Percentiles rank a stretch among this genome's conserved stretches.
phyloP scores from a whole-genome alignment of 2,329 filamentous ascomycete genomes.

The Aspergillus sp. region DNA sequence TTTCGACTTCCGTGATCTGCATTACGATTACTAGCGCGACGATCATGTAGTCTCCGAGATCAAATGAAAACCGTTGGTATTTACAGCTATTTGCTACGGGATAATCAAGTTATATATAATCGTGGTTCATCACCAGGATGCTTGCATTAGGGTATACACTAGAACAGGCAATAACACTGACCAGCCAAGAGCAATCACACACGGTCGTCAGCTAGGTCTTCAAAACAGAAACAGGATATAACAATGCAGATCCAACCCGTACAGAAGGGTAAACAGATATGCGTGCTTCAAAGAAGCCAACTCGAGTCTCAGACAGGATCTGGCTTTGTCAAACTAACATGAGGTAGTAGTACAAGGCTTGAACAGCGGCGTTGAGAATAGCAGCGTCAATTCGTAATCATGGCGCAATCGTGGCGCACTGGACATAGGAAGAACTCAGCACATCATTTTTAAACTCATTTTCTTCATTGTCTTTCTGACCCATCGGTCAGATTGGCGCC shows the following conservation, averaged over 20 bases:
- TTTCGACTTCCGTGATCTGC: not conserved
- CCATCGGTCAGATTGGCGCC: not conserved
- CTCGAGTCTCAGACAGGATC: constrained; percentile 6
- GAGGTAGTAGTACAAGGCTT: constrained; percentile 23
- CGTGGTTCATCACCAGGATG: constrained; percentile 12
- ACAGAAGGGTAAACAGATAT: constrained; percentile 8
- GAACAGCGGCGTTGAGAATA: constrained; percentile 16
- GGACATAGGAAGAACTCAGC: constrained; percentile 14
- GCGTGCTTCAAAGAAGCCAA: constrained; percentile 9
- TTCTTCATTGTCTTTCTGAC: not conserved
- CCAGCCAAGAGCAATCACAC: not conserved
- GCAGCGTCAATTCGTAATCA: constrained; percentile 24
- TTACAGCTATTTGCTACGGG: too few species aligned
- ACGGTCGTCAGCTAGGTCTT: constrained; percentile 1
- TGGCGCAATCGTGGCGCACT: constrained; percentile 23
- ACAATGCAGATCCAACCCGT: constrained; percentile 5
- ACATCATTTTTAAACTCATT: constrained; percentile 2
- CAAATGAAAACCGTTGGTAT: too few species aligned
- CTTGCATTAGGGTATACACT: constrained; percentile 13
- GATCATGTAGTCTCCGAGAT: not conserved
- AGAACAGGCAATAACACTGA: constrained; percentile 2
- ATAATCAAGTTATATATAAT: not conserved
- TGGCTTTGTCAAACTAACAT: constrained; percentile 11
- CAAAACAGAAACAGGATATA: constrained; percentile 3
- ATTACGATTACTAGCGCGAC: not conserved